Evolutionary conservation across 2,329 filamentous ascomycete species (phyloP).

Genomic region (Trichophyton schoenleinii): DNA sequence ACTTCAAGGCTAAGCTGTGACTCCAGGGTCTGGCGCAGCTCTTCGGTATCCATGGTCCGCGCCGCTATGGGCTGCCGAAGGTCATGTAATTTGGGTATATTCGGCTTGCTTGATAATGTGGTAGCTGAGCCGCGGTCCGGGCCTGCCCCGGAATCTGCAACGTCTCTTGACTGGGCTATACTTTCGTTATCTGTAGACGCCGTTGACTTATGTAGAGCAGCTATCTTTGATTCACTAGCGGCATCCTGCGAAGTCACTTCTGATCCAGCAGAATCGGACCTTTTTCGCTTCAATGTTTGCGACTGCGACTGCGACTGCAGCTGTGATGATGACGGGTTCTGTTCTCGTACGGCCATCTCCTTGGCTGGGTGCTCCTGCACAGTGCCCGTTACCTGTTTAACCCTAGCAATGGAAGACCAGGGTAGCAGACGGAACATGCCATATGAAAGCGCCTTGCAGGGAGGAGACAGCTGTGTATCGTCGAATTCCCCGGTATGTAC

Average conservation of each 20-base stretch:
- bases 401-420: slow-evolving; percentile 35
- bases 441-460: slow-evolving; percentile 24
- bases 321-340: slow-evolving; percentile 15
- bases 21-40: slow-evolving; percentile 60
- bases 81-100: not conserved
- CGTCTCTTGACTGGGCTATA: not conserved
- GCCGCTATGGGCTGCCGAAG: not conserved
- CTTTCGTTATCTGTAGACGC: not conserved
- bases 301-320: too few species aligned
- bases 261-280: slow-evolving; percentile 37
- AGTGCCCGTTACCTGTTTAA: slow-evolving; percentile 29
- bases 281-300: slow-evolving; percentile 48
- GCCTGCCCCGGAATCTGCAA: not conserved
- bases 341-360: slow-evolving; percentile 27
- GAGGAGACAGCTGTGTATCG: not conserved
- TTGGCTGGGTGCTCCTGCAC: slow-evolving; percentile 29
- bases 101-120: not conserved
- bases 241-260: not conserved
- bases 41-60: slow-evolving; percentile 26
- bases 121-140: not conserved
- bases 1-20: slow-evolving; percentile 86
- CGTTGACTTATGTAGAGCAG: not conserved
- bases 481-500: not conserved
- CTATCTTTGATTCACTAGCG: not conserved
- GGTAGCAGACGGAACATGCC: slow-evolving; percentile 39